These are phyloP conservation scores for Saccharomycopsis fibuligera DNA, from an alignment of 805 yeast genomes.

Conservation along the genomic window DNA sequence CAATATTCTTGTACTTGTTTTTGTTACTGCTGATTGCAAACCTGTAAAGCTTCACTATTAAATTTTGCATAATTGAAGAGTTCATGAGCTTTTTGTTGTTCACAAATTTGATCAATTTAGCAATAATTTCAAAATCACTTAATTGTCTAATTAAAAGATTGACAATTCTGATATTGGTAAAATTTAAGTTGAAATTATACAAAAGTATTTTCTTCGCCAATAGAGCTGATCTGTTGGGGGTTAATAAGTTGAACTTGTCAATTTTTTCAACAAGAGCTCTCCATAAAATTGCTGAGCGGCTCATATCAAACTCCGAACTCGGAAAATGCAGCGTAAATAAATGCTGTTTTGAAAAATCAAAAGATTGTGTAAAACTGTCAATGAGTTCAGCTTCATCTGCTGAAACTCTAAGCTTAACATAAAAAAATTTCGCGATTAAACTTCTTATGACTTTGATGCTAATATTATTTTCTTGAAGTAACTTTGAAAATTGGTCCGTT, in stretches of 20 bases:
- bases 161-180: slow-evolving; percentile 5
- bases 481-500: neutral
- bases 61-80: slow-evolving; percentile 3
- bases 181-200: slow-evolving; percentile 4
- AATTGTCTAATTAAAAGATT: slow-evolving; percentile 2
- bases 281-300: too few relatives aligned
- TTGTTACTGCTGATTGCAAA: neutral
- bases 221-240: neutral
- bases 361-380: slow-evolving; percentile 3
- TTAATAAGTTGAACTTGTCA: slow-evolving; percentile 3
- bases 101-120: slow-evolving; percentile 1
- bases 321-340: too few relatives aligned
- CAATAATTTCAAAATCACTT: slow-evolving; percentile 5
- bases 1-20: neutral
- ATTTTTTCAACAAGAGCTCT: slow-evolving; percentile 8
- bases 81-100: slow-evolving; percentile 4
- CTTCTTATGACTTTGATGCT: neutral
- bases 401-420: slow-evolving; percentile 7
- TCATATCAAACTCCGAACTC: too few relatives aligned
- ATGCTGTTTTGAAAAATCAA: slow-evolving; percentile 10
- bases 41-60: slow-evolving; percentile 9
- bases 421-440: slow-evolving; percentile 13
- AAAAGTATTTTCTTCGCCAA: slow-evolving; percentile 7
- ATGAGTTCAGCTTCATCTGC: slow-evolving; percentile 3
- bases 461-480: slow-evolving; percentile 4